Conservation (phyloP, 2,329 filamentous ascomycete species). For the Colletotrichum lentis region DNA sequence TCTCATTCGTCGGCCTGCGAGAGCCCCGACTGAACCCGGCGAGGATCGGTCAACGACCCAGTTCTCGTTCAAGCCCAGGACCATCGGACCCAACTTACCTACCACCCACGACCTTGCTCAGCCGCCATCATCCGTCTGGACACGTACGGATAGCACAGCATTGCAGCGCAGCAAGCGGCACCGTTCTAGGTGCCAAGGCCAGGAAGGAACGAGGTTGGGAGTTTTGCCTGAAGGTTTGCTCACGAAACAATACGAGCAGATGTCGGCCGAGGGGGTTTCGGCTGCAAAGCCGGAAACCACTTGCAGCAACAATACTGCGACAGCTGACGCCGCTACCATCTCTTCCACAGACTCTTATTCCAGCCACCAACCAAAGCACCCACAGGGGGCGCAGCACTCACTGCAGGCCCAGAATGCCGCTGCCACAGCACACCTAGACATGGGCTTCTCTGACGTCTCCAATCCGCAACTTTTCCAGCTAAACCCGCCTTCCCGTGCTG, state of each 20-base stretch:
- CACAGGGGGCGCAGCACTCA: slow-evolving; percentile 16
- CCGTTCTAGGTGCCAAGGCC: not conserved
- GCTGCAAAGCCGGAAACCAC: slow-evolving; percentile 19
- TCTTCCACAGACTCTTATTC: not conserved
- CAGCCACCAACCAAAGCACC: slow-evolving; percentile 29
- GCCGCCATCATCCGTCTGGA: slow-evolving; percentile 13
- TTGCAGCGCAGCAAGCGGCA: not conserved
- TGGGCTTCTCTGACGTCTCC: slow-evolving; percentile 55
- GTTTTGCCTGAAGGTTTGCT: not conserved
- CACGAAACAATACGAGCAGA: slow-evolving; percentile 20
- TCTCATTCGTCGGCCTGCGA: slow-evolving; percentile 29
- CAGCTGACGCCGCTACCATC: slow-evolving; percentile 16
- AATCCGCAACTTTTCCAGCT: slow-evolving; percentile 51
- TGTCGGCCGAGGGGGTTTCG: slow-evolving; percentile 18
- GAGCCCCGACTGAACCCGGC: slow-evolving; percentile 31
- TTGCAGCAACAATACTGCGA: slow-evolving; percentile 10
- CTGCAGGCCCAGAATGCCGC: slow-evolving; percentile 15
- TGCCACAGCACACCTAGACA: slow-evolving; percentile 37
- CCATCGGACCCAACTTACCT: slow-evolving; percentile 33
- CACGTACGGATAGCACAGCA: slow-evolving; percentile 13
- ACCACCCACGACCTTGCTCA: slow-evolving; percentile 21
- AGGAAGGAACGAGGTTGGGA: not conserved
- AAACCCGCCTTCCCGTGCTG: slow-evolving; percentile 33
- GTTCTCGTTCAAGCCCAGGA: slow-evolving; percentile 34
- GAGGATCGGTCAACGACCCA: slow-evolving; percentile 35